A percentile compares a stretch with the other conserved stretches of the same genome.
phyloP scores from a whole-genome alignment of 2,329 filamentous ascomycete species.

The Biscogniauxia sp. region DNA sequence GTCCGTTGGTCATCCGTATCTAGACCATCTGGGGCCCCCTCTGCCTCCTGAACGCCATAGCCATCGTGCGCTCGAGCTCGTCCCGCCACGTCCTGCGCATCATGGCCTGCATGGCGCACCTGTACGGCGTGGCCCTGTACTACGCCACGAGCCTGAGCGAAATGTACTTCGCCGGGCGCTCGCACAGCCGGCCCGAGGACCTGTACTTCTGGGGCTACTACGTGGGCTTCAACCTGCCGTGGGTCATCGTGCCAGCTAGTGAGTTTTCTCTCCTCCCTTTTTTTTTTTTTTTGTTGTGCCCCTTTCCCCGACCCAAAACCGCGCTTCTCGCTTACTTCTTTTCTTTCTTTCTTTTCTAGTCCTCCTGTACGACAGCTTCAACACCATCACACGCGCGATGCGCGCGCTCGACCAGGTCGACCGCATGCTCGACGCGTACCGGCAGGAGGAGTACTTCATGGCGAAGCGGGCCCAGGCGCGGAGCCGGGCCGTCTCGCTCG shows the following conservation, averaged over 20 bases:
- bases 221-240: slow-evolving; percentile 58
- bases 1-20: not conserved
- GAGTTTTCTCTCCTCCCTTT: slow-evolving; percentile 29
- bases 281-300: not conserved
- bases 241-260: slow-evolving; percentile 57
- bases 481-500: not conserved
- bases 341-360: slow-evolving; percentile 16
- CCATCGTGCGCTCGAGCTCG: slow-evolving; percentile 43
- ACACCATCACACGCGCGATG: slow-evolving; percentile 24
- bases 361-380: slow-evolving; percentile 27
- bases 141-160: slow-evolving; percentile 57
- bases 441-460: slow-evolving; percentile 6
- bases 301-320: not conserved
- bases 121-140: slow-evolving; percentile 63
- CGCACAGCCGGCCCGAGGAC: slow-evolving; percentile 57
- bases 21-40: slow-evolving; percentile 61
- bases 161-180: slow-evolving; percentile 41
- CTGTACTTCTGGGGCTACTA: slow-evolving; percentile 66
- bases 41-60: slow-evolving; percentile 46
- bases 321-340: too few relatives aligned
- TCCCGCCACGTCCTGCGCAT: slow-evolving; percentile 52
- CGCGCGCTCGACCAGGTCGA: slow-evolving; percentile 26
- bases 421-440: slow-evolving; percentile 18
- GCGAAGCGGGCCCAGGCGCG: not conserved
- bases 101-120: slow-evolving; percentile 50